Percentiles rank a stretch among this genome's conserved stretches.
Evolutionary conservation across 108 stramenopile species (phyloP).

Genomic region (Asterionellopsis glacialis): DNA sequence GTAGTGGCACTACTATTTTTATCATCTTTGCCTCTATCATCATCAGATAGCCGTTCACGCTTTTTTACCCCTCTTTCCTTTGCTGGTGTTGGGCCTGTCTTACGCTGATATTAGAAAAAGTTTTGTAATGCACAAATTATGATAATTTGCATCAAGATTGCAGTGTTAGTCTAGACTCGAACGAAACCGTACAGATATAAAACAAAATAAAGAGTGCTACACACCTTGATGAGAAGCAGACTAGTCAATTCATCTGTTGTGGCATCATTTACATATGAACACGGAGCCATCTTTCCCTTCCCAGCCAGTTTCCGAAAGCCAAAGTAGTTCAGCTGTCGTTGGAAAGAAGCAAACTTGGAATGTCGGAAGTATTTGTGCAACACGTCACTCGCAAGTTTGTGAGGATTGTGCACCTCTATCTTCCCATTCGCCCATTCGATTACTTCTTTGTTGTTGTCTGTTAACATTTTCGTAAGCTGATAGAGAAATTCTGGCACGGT

Average conservation of each 20-base stretch:
- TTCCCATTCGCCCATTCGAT: conserved; percentile 80
- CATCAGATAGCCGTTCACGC: neutral
- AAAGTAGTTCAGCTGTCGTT: conserved; percentile 88
- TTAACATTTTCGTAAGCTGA: conserved; percentile 85
- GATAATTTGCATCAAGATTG: neutral
- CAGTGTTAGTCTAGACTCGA: neutral
- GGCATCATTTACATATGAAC: conserved; percentile 85
- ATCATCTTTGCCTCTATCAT: neutral
- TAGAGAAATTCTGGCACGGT: conserved; percentile 70
- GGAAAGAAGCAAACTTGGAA: conserved; percentile 85
- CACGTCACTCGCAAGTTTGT: conserved; percentile 66
- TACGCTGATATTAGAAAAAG: conserved; percentile 21
- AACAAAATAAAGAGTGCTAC: conserved; percentile 9
- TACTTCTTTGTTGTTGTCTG: conserved; percentile 71
- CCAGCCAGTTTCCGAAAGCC: conserved; percentile 89
- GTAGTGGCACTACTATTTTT: neutral
- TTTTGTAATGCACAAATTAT: too few relatives aligned
- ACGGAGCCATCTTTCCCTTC: conserved; percentile 90
- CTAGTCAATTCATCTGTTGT: conserved; percentile 65
- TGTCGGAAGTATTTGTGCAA: conserved; percentile 74
- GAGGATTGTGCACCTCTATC: conserved; percentile 78
- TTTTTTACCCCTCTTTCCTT: neutral
- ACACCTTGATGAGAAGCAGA: conserved; percentile 74
- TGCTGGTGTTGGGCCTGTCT: conserved; percentile 15
- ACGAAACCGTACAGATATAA: neutral